phyloP scores from a whole-genome alignment of 169 alveolate species.

The Plasmodium knowlesi region DNA sequence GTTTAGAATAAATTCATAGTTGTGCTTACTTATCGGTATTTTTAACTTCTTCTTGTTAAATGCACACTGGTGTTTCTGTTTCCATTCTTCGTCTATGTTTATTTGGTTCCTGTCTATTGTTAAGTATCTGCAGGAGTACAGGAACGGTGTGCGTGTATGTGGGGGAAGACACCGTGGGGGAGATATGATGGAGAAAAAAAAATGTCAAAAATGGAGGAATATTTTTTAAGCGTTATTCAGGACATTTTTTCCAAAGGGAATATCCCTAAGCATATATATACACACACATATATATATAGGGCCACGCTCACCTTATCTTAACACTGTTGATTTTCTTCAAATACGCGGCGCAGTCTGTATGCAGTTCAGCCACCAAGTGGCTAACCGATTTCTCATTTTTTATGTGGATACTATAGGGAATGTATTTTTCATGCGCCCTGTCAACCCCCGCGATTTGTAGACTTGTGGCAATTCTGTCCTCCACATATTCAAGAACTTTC shows the following conservation, averaged over 20 bases:
- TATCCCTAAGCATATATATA: too few species aligned
- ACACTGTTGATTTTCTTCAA: constrained; percentile 29
- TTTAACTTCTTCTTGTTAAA: constrained; percentile 35
- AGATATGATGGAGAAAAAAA: not conserved
- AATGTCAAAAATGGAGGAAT: not conserved
- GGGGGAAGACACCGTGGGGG: not conserved
- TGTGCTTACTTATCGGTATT: constrained; percentile 69
- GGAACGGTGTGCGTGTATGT: not conserved
- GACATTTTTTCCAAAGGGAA: not conserved
- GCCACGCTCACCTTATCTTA: constrained; percentile 16
- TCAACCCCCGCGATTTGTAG: not conserved
- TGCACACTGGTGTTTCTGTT: constrained; percentile 27
- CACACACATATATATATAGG: not conserved
- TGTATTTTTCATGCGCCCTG: not conserved
- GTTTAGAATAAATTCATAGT: constrained; percentile 42
- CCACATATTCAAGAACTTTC: constrained; percentile 18
- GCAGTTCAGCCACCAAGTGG: constrained; percentile 6
- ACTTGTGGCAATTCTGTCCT: not conserved
- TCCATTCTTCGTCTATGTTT: constrained; percentile 56
- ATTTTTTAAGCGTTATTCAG: not conserved
- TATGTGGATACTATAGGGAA: constrained; percentile 47
- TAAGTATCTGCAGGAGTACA: constrained; percentile 18
- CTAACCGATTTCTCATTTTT: constrained; percentile 24
- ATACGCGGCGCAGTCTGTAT: constrained; percentile 4
- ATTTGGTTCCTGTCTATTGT: constrained; percentile 36